These are phyloP conservation scores for Hawksworthiomyces lignivorus DNA, from an alignment of 2,329 filamentous ascomycete species.

Conservation along the genomic window DNA sequence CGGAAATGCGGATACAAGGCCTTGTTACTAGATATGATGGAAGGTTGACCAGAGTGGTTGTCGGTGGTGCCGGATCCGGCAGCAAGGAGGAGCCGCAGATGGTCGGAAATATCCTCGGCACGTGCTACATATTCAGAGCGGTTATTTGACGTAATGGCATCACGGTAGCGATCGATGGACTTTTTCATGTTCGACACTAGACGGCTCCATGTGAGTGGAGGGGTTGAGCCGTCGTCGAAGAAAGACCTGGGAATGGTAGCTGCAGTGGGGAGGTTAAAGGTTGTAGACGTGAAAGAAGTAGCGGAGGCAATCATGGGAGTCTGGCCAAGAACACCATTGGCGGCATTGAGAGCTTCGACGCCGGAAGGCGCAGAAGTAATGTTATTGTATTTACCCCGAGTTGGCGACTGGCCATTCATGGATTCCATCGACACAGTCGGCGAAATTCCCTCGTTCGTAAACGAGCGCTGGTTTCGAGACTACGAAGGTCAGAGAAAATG, in stretches of 20 bases:
- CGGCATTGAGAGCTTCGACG: constrained; percentile 44
- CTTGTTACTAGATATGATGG: constrained; percentile 99
- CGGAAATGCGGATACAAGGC: constrained; percentile 93
- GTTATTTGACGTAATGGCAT: constrained; percentile 75
- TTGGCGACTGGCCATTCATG: constrained; percentile 60
- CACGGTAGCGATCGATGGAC: constrained; percentile 81
- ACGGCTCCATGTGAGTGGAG: constrained; percentile 79
- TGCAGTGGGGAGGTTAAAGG: constrained; percentile 49
- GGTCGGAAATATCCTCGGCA: constrained; percentile 97
- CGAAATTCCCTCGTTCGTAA: constrained; percentile 61
- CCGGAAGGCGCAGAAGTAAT: constrained; percentile 44
- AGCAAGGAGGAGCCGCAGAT: constrained; percentile 84
- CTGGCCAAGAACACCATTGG: constrained; percentile 31
- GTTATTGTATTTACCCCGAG: constrained; percentile 4
- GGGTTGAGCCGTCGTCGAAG: constrained; percentile 78
- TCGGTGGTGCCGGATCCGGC: constrained; percentile 96
- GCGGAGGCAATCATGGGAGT: constrained; percentile 49
- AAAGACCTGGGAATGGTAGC: constrained; percentile 69
- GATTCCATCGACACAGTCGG: constrained; percentile 90
- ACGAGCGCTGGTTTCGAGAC: constrained; percentile 59
- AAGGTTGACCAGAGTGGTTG: constrained; percentile 96
- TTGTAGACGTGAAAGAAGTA: constrained; percentile 54
- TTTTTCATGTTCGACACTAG: constrained; percentile 89
- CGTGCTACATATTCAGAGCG: constrained; percentile 86
- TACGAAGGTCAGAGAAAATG: constrained; percentile 20